Base-by-base conservation (phyloP, 1,139 yeast genomes). In the Saccharomycopsis hybrid region DNA sequence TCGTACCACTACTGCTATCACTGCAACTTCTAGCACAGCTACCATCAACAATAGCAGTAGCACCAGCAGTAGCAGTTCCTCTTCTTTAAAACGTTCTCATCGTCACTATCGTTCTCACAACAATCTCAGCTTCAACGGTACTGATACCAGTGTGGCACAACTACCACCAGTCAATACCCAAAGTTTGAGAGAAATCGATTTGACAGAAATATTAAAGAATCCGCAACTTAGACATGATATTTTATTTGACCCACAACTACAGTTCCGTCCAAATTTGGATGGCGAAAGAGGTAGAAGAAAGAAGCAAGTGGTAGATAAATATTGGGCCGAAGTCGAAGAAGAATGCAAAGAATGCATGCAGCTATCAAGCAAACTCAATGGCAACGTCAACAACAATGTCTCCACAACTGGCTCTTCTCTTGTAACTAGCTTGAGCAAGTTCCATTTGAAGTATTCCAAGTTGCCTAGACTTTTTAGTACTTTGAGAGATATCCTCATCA, bases 141-240 rank as follows among this genome's bases (percentile, higher is more conserved):
- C 52, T 37, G 36, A 50, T 51, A 9, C 49, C 7, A 35, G 13
- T 25, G 33, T 24, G 24, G 73, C 74, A 25, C 66, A 72, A 30
- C 64, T 73, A n/a, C 97, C 97, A 1, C 96, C 96, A 0, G 90
- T 89, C 52, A 88, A 87, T 64, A 70, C 87, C 51, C 92, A 85
- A 61, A 81, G 89, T 41, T 73, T 90, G 58, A 80, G 84, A 58
- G 96, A 89, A 64, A 86, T 90, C 53, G 97, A 90, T 62, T 69
- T 90, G 49, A 87, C 85, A 56, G 96, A 89, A 62, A 89, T 92
- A 51, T 74, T 90, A 60, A 86, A 86, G 63, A 90, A 90, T 66
- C 96, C 96, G 5, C 96, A 88, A 65, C 72, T 90, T 53, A 78
- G 97, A 56, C 97, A 90, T 64, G 97, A 90, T 63, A 87, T 90